Conservation (phyloP, 345 rosid species). For the Pistacia vera region DNA sequence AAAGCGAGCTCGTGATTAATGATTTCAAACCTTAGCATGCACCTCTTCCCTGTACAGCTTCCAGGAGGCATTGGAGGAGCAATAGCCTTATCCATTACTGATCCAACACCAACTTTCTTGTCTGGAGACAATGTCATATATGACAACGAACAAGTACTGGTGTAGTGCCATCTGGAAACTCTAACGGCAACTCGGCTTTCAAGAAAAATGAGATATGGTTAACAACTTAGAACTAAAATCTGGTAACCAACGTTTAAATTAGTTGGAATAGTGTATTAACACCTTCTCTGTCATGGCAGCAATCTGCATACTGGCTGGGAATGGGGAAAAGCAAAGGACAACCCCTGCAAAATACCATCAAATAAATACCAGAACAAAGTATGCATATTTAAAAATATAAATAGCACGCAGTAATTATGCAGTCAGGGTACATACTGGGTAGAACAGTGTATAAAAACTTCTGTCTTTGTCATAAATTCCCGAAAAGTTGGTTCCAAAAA, state of each 20-base stretch:
- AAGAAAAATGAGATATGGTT: constrained; percentile 12
- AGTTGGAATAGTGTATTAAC: constrained; percentile 14
- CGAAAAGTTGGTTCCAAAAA: constrained; percentile 95
- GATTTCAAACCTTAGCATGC: constrained; percentile 69
- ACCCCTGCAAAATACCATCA: constrained; percentile 55
- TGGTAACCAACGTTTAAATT: constrained; percentile 8
- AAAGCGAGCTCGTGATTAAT: constrained; percentile 7
- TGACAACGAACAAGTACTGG: constrained; percentile 96
- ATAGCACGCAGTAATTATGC: neutral
- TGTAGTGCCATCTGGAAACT: constrained; percentile 98
- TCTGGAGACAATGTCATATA: constrained; percentile 79
- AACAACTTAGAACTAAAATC: constrained; percentile 11
- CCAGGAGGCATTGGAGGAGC: constrained; percentile 76
- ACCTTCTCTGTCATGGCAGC: constrained; percentile 90
- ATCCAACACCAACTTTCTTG: constrained; percentile 91
- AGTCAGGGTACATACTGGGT: constrained; percentile 61
- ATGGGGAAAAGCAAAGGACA: constrained; percentile 98
- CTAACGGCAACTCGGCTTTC: constrained; percentile 88
- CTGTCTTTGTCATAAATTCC: constrained; percentile 89
- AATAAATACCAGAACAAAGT: neutral
- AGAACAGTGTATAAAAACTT: constrained; percentile 83
- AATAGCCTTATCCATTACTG: constrained; percentile 80
- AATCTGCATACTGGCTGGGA: constrained; percentile 85
- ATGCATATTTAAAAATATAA: neutral
- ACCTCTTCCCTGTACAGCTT: constrained; percentile 97